A percentile compares a stretch with the other conserved stretches of the same genome.
These are phyloP conservation scores for Stereocaulon alpinum DNA, from an alignment of 495 filamentous ascomycete species.

Conservation along the genomic window DNA sequence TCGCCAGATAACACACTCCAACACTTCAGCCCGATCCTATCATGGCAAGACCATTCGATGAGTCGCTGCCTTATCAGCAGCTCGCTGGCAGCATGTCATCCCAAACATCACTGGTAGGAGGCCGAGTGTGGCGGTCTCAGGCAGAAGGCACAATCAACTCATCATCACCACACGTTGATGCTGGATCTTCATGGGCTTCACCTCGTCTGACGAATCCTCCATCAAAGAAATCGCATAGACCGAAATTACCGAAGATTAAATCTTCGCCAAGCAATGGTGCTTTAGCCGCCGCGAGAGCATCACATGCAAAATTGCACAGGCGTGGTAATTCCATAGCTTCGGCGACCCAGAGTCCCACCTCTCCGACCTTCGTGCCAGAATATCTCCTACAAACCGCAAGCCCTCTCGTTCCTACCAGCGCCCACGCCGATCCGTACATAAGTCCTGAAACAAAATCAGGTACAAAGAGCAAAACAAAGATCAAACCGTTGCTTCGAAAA, in stretches of 20 bases:
- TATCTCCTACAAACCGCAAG: slow-evolving; percentile 16
- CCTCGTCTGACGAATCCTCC: slow-evolving; percentile 4
- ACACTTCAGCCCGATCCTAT: background rate
- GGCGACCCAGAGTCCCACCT: slow-evolving; percentile 10
- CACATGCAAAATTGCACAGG: slow-evolving; percentile 13
- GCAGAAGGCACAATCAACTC: background rate
- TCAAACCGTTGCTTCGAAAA: slow-evolving; percentile 50
- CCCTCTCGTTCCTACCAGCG: slow-evolving; percentile 12
- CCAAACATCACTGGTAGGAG: slow-evolving; percentile 17
- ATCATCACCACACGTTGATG: slow-evolving; percentile 6
- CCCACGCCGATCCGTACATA: slow-evolving; percentile 14
- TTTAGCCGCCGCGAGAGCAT: slow-evolving; percentile 14
- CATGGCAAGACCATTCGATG: slow-evolving; percentile 19
- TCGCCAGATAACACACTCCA: background rate
- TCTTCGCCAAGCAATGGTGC: slow-evolving; percentile 20
- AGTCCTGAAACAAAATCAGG: background rate
- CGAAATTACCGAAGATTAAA: slow-evolving; percentile 21
- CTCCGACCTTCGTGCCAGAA: slow-evolving; percentile 17
- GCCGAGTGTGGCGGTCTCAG: slow-evolving; percentile 5
- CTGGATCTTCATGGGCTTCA: slow-evolving; percentile 2
- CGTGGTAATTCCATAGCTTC: slow-evolving; percentile 10
- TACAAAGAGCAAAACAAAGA: slow-evolving; percentile 32
- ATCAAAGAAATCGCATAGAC: slow-evolving; percentile 2
- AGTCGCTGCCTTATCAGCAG: slow-evolving; percentile 12
- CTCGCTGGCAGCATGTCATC: slow-evolving; percentile 15